Base-by-base conservation (phyloP, 495 filamentous ascomycete species). In the Eremomyces bilateralis region DNA sequence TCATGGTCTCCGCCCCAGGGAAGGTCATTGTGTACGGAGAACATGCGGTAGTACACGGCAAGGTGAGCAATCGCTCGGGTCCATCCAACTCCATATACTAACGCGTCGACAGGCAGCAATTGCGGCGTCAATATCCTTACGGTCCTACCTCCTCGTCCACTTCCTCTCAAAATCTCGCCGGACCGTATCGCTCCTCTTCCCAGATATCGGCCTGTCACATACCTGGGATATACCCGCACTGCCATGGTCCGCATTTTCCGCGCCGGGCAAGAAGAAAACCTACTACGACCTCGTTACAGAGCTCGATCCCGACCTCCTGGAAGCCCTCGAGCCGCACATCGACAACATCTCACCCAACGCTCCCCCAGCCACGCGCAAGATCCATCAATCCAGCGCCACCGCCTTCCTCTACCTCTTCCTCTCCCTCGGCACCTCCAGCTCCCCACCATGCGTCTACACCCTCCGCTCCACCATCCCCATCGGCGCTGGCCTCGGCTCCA, bases 1-100 rank as follows among this genome's bases (percentile, higher is more conserved):
- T 95, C 43, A 91, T 95, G 78, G 84, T 93, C 36, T 95, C 88
- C 4, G 84, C 88, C 11, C 88, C 88, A 10, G 88, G 84, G 21
- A 97, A 97, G 54, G 85, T 91, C 46, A 95, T 97, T 50, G 80
- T 93, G 13, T 93, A 77, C 54, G 88, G 88, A 35, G 88, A 97
- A 51, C 88, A 97, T 60, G 80, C 88, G 8, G 88, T 93, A 1
- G 88, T 97, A 6, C 69, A 97, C 48, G 88, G 88, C 49, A 93
- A 92, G 64, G 73, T 76, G 47, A 38, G 54, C 42, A 4, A 21
- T 24, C 13, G 12, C 15, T 15, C 21, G 39, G 20, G 21, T n/a
- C 20, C n/a, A 21, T 11, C 3, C 34, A 15, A 17, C 0, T 6
- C 4, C 13, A 17, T 4, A 10, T 3, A 22, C 36, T 45, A 15